These are phyloP conservation scores for Citrus reticulata DNA, from an alignment of 345 rosid genomes.

Conservation along the genomic window DNA sequence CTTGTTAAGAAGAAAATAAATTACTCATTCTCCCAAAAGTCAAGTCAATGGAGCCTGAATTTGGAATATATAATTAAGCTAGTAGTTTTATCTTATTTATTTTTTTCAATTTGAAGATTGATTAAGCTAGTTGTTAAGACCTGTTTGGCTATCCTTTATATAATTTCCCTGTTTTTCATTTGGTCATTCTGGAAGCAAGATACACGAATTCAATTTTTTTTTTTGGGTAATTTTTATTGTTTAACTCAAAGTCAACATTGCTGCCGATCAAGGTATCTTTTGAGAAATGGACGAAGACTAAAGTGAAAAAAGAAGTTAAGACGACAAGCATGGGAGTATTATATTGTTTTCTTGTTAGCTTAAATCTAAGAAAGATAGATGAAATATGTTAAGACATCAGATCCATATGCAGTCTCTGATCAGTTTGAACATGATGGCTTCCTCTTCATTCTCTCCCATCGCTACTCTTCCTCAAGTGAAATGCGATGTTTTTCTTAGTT, in stretches of 20 bases:
- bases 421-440: neutral
- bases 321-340: neutral
- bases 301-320: too few relatives aligned
- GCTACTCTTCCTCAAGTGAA: neutral
- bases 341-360: neutral
- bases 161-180: too few relatives aligned
- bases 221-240: too few relatives aligned
- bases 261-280: neutral
- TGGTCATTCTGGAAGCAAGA: neutral
- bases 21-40: neutral
- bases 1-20: neutral
- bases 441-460: neutral
- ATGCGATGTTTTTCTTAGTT: conserved; percentile 7
- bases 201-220: neutral
- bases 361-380: neutral
- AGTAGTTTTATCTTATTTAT: neutral
- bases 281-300: neutral
- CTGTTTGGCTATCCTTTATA: neutral
- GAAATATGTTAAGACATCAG: neutral
- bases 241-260: neutral
- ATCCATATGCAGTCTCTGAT: too few relatives aligned
- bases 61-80: neutral
- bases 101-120: too few relatives aligned
- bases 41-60: neutral
- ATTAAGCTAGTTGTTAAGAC: neutral